Conservation (phyloP, 345 rosid species). For the Eucalyptus pauciflora region DNA sequence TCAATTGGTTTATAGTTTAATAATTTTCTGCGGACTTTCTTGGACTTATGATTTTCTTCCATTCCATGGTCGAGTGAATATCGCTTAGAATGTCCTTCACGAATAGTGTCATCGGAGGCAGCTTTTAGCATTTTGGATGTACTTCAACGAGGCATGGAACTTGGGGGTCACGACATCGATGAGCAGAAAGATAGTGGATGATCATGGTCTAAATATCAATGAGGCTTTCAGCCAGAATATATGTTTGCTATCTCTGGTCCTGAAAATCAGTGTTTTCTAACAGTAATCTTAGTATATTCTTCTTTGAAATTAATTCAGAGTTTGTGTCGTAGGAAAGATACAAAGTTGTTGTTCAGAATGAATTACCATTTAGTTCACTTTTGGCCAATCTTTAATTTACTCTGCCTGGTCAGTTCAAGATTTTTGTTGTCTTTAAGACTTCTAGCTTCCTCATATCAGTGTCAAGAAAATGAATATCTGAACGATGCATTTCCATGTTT, state of each 20-base stretch:
- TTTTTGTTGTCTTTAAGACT: neutral
- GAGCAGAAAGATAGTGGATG: neutral
- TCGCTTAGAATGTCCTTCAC: neutral
- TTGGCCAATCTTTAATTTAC: neutral
- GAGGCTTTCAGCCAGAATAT: neutral
- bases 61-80: neutral
- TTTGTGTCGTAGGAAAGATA: neutral
- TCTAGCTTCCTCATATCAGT: neutral
- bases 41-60: neutral
- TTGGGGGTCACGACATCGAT: neutral
- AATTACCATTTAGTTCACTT: neutral
- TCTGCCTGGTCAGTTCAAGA: neutral
- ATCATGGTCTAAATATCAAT: neutral
- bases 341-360: neutral
- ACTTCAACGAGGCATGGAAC: neutral
- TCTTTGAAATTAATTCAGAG: neutral
- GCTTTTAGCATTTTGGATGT: neutral
- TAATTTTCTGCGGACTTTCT: neutral
- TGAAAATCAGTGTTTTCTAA: neutral
- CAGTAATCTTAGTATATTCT: neutral
- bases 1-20: neutral
- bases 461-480: neutral
- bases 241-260: neutral
- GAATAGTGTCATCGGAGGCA: neutral
- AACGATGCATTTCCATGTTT: neutral